These are phyloP conservation scores for Backusella circina DNA, from an alignment of 192 early-diverging fungal species.

Conservation along the genomic window DNA sequence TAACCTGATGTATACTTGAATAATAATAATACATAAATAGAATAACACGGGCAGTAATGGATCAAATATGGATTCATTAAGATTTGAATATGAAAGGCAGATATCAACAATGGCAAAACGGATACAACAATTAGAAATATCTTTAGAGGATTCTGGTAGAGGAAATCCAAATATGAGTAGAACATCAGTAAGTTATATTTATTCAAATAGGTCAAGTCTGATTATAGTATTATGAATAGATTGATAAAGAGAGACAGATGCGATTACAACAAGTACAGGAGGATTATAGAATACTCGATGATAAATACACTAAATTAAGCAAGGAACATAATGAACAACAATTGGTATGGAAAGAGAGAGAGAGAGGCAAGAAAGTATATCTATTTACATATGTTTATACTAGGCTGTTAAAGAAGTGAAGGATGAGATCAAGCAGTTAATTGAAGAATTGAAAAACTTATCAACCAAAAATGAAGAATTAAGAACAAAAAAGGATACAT, in stretches of 20 bases:
- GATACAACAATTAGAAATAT: constrained; percentile 59
- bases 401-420: constrained; percentile 18
- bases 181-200: constrained; percentile 24
- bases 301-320: constrained; percentile 39
- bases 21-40: not conserved
- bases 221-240: not conserved
- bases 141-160: not conserved
- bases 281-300: constrained; percentile 70
- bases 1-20: not conserved
- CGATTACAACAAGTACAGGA: constrained; percentile 65
- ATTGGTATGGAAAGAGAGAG: not conserved
- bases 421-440: constrained; percentile 11
- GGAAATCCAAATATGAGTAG: constrained; percentile 37
- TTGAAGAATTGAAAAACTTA: constrained; percentile 12
- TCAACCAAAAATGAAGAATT: constrained; percentile 10
- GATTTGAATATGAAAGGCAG: constrained; percentile 59
- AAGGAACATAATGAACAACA: constrained; percentile 10
- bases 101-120: constrained; percentile 57
- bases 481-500: not conserved
- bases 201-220: not conserved
- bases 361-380: not conserved
- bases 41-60: not conserved
- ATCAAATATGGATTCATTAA: constrained; percentile 41
- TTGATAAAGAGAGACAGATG: constrained; percentile 26
- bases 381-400: not conserved